Evolutionary conservation across 139 green algal species (phyloP).

Genomic region (Diplosphaera chodatii): DNA sequence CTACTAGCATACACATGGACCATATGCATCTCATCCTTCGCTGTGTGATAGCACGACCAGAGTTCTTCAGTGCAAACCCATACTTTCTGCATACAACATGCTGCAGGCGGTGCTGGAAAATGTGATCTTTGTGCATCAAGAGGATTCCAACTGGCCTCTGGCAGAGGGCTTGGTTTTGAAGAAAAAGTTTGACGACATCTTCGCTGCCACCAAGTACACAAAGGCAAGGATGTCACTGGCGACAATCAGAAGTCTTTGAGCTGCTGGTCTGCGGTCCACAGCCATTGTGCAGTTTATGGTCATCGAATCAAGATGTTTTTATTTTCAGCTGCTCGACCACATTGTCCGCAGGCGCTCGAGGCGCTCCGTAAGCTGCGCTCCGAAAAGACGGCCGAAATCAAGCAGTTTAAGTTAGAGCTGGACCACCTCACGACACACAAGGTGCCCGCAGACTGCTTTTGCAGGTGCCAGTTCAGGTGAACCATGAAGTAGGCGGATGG

Average conservation of each 20-base stretch:
- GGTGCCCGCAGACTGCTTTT: neutral
- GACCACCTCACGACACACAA: conserved; percentile 63
- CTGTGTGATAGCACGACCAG: too few species aligned
- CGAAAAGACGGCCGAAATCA: conserved; percentile 60
- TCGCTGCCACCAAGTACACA: conserved; percentile 91
- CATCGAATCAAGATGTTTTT: too few species aligned
- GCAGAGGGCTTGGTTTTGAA: conserved; percentile 84
- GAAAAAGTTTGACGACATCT: conserved; percentile 98
- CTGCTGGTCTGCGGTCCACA: too few species aligned
- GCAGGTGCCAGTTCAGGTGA: neutral
- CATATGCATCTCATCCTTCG: too few species aligned
- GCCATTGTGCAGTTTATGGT: too few species aligned
- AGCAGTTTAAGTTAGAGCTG: conserved; percentile 62
- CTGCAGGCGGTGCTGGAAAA: conserved; percentile 84
- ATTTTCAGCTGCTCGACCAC: too few species aligned
- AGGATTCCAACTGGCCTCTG: conserved; percentile 97
- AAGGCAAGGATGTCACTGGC: conserved; percentile 59
- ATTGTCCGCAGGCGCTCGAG: conserved; percentile 66
- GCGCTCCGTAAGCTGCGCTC: conserved; percentile 77
- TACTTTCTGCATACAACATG: too few species aligned
- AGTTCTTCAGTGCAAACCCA: too few species aligned
- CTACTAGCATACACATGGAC: too few species aligned
- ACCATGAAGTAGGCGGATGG: too few species aligned
- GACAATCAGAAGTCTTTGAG: too few species aligned
- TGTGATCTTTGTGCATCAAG: conserved; percentile 99